phyloP scores from a whole-genome alignment of 1,284 basidiomycete species.

The Paramarasmius palmivorus region DNA sequence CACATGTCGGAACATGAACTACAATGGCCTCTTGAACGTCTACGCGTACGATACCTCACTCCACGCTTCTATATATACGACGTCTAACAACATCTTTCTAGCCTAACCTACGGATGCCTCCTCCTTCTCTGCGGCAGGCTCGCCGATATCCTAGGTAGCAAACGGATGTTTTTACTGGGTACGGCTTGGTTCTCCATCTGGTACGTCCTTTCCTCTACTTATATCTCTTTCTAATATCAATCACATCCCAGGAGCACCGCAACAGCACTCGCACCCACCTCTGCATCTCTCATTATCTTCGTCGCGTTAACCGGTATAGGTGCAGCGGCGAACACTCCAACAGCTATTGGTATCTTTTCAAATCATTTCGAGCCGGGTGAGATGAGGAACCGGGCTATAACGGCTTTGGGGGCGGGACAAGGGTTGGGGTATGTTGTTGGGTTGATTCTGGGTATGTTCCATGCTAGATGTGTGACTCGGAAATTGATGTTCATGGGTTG shows the following conservation, averaged over 20 bases:
- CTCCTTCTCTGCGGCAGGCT: slow-evolving; percentile 16
- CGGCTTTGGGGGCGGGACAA: slow-evolving; percentile 32
- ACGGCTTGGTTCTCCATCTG: slow-evolving; percentile 14
- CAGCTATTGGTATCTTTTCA: slow-evolving; percentile 28
- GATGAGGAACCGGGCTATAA: slow-evolving; percentile 30
- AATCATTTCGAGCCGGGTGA: slow-evolving; percentile 26
- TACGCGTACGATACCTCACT: slow-evolving; percentile 26
- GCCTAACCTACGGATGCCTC: slow-evolving; percentile 16
- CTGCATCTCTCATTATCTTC: slow-evolving; percentile 28
- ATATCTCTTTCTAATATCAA: neutral
- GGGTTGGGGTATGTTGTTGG: slow-evolving; percentile 35
- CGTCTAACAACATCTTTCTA: neutral
- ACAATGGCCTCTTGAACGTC: slow-evolving; percentile 44
- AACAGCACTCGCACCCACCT: slow-evolving; percentile 24
- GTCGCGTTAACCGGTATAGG: slow-evolving; percentile 29
- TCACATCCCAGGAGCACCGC: slow-evolving; percentile 25
- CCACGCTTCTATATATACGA: neutral
- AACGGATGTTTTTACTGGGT: slow-evolving; percentile 17
- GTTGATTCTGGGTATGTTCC: slow-evolving; percentile 27
- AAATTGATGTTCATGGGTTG: neutral
- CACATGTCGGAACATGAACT: slow-evolving; percentile 24
- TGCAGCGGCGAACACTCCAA: slow-evolving; percentile 30
- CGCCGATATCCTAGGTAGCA: slow-evolving; percentile 17
- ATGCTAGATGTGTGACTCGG: neutral
- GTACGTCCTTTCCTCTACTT: slow-evolving; percentile 3